Base-by-base conservation (phyloP, 768 basidiomycete genomes). In the Mycena metata region DNA sequence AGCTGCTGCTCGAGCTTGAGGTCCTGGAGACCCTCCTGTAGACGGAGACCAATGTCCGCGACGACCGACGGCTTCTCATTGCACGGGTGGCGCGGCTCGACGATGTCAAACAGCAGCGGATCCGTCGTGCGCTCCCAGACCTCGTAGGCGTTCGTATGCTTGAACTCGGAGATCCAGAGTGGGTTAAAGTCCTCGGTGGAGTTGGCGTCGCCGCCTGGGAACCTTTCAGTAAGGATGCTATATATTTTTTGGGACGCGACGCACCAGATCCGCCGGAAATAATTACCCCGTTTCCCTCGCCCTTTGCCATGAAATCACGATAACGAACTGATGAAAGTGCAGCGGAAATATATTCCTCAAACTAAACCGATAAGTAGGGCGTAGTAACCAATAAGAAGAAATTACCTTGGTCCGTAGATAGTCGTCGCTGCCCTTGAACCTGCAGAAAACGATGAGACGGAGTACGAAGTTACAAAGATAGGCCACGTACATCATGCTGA, bases 401-500 rank as follows among this genome's bases (percentile, higher is more conserved):
- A 77, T 23, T 64, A 92, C 94, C 87, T 96, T 96, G 41, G 88
- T 86, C 64, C 98, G 85, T 26, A 99, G 80, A 75, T 96, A 98
- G 78, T 99, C 98, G 73, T 99, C 98, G 72, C 94, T 96, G 15
- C 97, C 98, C 79, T 93, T 92, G 82, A 97, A 99, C 70, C 93
- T 95, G 69, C n/a, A 57, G 43, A 10, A 5, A 63, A 51, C 46
- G 23, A 46, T 49, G 33, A 60, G 39, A 68, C 2, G 42, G 47
- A 51, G 16, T 19, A 1, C 41, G 17, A 54, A 33, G 41, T 39
- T 23, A 24, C 0, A 24, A 21, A 30, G 26, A 33, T 13, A 52
- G 51, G 69, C 52, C 45, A 85, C 91, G 54, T 72, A 94, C 90
- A 90, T 89, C 85, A 96, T 88, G 33, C 85, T 85, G 16, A 79